A percentile compares a stretch with the other conserved stretches of the same genome.
Evolutionary conservation across 306 rosid species (phyloP).

Genomic region (Glycine latifolia): DNA sequence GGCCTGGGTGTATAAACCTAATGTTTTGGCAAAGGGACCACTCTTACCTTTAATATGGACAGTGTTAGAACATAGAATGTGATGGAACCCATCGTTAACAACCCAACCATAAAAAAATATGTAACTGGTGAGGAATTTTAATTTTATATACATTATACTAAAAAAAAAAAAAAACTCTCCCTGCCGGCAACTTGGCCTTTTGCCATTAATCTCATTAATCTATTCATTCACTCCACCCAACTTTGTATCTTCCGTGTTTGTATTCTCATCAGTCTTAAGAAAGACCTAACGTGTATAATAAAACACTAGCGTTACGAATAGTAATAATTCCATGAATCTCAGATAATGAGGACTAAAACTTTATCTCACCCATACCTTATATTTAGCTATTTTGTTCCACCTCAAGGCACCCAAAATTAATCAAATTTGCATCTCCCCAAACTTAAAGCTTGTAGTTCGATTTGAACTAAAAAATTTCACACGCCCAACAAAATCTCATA

Average conservation of each 20-base stretch:
- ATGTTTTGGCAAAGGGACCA: constrained; percentile 55
- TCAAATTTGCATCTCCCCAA: neutral
- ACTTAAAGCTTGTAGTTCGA: neutral
- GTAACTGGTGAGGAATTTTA: constrained; percentile 34
- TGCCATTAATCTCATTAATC: constrained; percentile 27
- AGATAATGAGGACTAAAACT: neutral
- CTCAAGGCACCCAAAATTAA: neutral
- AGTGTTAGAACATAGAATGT: constrained; percentile 31
- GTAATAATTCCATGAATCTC: neutral
- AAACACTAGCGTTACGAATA: neutral
- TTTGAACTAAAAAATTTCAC: neutral
- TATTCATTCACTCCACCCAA: neutral
- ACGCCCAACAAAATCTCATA: neutral
- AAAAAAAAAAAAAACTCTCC: neutral
- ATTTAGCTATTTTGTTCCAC: neutral
- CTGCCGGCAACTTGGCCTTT: constrained; percentile 49
- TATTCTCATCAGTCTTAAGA: neutral
- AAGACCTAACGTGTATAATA: neutral
- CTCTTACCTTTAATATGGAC: constrained; percentile 50
- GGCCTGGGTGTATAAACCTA: constrained; percentile 22
- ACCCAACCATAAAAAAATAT: constrained; percentile 45
- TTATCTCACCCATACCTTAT: neutral
- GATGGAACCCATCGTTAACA: constrained; percentile 50
- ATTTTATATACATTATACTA: neutral
- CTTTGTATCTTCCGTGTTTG: neutral